These are phyloP conservation scores for Terfezia boudieri DNA, from an alignment of 495 filamentous ascomycete species.

Conservation along the genomic window DNA sequence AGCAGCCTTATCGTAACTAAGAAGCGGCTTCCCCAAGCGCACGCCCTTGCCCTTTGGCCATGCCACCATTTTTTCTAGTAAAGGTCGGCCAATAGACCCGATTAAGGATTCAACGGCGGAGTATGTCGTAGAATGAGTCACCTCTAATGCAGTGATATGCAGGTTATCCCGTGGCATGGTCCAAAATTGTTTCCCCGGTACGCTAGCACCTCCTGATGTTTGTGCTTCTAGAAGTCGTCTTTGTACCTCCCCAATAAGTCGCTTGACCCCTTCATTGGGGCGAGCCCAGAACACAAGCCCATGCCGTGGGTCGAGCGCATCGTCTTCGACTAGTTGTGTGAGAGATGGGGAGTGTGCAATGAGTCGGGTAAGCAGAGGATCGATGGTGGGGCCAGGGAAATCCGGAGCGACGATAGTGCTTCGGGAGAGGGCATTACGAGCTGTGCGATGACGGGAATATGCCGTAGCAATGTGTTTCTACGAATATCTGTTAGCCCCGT, in stretches of 20 bases:
- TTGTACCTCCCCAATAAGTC: constrained; percentile 47
- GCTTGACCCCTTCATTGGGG: constrained; percentile 44
- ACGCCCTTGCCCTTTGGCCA: constrained; percentile 35
- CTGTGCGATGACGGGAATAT: constrained; percentile 50
- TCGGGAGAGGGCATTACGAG: constrained; percentile 48
- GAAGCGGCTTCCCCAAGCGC: constrained; percentile 47
- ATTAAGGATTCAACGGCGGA: constrained; percentile 39
- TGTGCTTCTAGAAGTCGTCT: constrained; percentile 1
- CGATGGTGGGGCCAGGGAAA: constrained; percentile 50
- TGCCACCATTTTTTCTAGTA: constrained; percentile 31
- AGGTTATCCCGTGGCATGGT: constrained; percentile 53
- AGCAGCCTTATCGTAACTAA: constrained; percentile 68
- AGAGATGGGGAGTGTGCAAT: neutral
- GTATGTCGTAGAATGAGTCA: constrained; percentile 44
- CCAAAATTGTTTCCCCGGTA: constrained; percentile 42
- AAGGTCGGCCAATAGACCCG: constrained; percentile 25
- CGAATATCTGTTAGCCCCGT: no score
- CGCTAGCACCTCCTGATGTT: neutral
- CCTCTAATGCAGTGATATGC: constrained; percentile 70
- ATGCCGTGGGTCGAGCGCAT: constrained; percentile 39
- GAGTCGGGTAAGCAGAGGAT: constrained; percentile 43
- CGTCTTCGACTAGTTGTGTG: neutral
- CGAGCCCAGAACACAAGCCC: constrained; percentile 77
- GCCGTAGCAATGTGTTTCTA: constrained; percentile 47
- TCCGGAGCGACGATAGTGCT: constrained; percentile 40